These are phyloP conservation scores for Aspergillus mulundensis DNA, from an alignment of 495 filamentous ascomycete species.

Conservation along the genomic window DNA sequence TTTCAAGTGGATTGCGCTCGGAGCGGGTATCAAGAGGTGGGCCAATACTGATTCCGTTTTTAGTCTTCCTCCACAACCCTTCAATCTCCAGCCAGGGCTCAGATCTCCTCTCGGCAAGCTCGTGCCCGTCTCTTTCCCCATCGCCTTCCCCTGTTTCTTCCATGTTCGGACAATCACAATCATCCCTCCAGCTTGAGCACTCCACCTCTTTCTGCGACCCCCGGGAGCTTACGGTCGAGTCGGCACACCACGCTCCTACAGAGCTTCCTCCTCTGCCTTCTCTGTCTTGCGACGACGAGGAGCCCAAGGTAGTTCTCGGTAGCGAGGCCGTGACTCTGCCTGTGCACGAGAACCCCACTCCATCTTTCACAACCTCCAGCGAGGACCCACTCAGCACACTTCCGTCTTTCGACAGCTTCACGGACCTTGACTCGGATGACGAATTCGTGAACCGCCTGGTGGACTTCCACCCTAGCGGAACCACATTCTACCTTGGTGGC, in stretches of 20 bases:
- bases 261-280: conserved; percentile 69
- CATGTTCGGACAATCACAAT: conserved; percentile 61
- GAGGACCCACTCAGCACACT: conserved; percentile 57
- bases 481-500: conserved; percentile 60
- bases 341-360: conserved; percentile 45
- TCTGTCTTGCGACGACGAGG: conserved; percentile 67
- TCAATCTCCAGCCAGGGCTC: conserved; percentile 61
- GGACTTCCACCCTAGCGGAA: conserved; percentile 57
- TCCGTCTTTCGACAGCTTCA: conserved; percentile 76
- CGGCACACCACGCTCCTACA: conserved; percentile 48
- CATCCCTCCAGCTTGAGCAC: conserved; percentile 36
- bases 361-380: conserved; percentile 45
- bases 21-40: background rate
- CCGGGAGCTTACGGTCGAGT: conserved; percentile 79
- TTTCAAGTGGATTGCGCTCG: conserved; percentile 19
- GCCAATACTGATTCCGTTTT: conserved; percentile 19
- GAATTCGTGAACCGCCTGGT: conserved; percentile 78
- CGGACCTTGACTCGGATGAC: conserved; percentile 90
- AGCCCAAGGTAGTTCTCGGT: conserved; percentile 70
- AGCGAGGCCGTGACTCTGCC: conserved; percentile 58
- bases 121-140: conserved; percentile 77
- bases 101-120: conserved; percentile 67
- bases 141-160: conserved; percentile 68
- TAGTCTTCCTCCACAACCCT: conserved; percentile 79
- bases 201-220: conserved; percentile 76